Base-by-base conservation (phyloP, 1,139 yeast species). In the Suhomyces ambrosiae region DNA sequence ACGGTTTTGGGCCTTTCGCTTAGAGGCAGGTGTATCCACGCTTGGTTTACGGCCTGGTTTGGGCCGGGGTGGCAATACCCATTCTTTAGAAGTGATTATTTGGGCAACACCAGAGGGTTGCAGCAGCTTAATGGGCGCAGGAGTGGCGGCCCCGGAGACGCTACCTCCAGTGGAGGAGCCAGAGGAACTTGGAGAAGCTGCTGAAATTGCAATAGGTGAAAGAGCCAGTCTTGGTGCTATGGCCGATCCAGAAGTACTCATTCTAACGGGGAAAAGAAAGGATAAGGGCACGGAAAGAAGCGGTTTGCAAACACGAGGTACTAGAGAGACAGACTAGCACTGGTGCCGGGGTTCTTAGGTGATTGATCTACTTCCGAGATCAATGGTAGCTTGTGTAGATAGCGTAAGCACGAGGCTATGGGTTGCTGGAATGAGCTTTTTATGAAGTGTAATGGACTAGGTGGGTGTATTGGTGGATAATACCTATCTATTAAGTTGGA, bases 31-130 rank as follows among this genome's bases (percentile, higher is more conserved):
- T 0, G 85, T 79, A 47, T 79, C 86, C 3, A 78, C 79, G 42
- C 89, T 76, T 9, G 96, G 96, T 60, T 87, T 87, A 42, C 96
- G 68, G 8, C 96, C 96, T 0, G 96, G 95, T 57, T 86, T 87
- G 5, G 95, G 94, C 42, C 95, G 67, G 8, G 96, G 96, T 2
- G 96, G 96, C 24, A 89, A 68, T 11, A 86, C 90, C 95, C 96
- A 89, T 50, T 82, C 87, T 52, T 79, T 86, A n/a, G 95, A 85
- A 1, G 95, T 82, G 45, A 76, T 76, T 17, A 82, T 80, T 50
- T 65, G 74, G 10, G 70, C 62, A 8, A 34, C 39, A 4, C 42
- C 38, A 4, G 30, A 18, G 7, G 21, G 7, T 8, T 18, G 21
- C 8, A 18, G 21, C 21, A 6, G 21, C 8, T 18, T 24, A 13